Percentiles rank a stretch among this genome's conserved stretches.
Evolutionary conservation across 176 grass and related monocot species (phyloP).

Genomic region (Secale cereale): DNA sequence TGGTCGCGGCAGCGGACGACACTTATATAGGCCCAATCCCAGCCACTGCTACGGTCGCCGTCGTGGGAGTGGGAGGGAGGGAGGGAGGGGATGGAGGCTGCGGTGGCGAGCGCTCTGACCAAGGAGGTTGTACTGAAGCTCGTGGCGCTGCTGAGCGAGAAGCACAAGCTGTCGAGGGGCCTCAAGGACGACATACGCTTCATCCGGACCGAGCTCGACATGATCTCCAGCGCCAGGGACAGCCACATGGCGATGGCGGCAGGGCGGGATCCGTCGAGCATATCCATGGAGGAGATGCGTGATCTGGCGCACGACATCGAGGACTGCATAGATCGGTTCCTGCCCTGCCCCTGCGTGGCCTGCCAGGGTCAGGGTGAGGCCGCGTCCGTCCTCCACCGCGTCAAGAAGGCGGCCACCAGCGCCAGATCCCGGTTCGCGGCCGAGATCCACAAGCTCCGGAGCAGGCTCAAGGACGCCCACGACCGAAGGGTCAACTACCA

Average conservation of each 20-base stretch:
- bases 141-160: background rate
- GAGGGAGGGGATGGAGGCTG: background rate
- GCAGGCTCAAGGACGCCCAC: background rate
- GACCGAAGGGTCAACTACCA: background rate
- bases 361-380: background rate
- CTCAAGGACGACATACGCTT: conserved; percentile 4
- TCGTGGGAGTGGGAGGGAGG: background rate
- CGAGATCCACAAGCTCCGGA: background rate
- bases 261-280: background rate
- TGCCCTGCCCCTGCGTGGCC: conserved; percentile 8
- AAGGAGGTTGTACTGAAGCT: background rate
- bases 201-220: conserved; percentile 3
- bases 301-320: conserved; percentile 10
- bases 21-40: background rate
- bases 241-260: background rate
- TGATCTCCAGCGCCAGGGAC: background rate
- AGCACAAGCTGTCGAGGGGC: conserved; percentile 2
- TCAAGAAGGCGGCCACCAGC: background rate
- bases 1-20: no score
- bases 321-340: background rate
- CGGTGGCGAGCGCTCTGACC: conserved; percentile 1
- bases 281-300: conserved; percentile 11
- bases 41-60: background rate
- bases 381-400: background rate
- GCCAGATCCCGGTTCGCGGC: background rate